Percentiles rank a stretch among this genome's conserved stretches.
phyloP scores from a whole-genome alignment of 2,329 filamentous ascomycete genomes.

The Beauveria brongniartii region DNA sequence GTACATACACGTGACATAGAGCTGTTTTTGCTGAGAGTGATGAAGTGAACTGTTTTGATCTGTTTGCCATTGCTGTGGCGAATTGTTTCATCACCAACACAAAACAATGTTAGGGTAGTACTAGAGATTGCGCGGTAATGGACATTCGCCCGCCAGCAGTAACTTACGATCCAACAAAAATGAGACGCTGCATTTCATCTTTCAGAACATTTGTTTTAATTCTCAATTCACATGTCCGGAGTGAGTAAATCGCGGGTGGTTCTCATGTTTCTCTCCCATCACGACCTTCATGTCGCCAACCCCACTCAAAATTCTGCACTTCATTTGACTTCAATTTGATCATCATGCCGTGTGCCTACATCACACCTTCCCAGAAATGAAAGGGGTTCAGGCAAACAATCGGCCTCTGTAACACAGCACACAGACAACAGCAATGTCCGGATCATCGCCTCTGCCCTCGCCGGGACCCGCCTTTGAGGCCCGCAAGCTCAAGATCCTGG shows the following conservation, averaged over 20 bases:
- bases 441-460: slow-evolving; percentile 17
- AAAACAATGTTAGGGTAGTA: neutral
- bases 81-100: neutral
- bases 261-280: too few relatives aligned
- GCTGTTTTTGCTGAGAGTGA: neutral
- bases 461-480: slow-evolving; percentile 36
- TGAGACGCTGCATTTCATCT: too few relatives aligned
- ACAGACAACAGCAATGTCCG: neutral
- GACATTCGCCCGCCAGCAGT: too few relatives aligned
- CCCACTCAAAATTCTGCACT: slow-evolving; percentile 1
- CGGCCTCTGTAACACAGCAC: neutral
- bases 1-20: neutral
- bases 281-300: neutral
- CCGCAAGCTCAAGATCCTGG: slow-evolving; percentile 67
- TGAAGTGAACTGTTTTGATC: neutral
- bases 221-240: too few relatives aligned
- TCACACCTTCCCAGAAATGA: neutral
- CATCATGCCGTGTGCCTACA: neutral
- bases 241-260: too few relatives aligned
- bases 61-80: neutral
- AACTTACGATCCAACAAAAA: neutral
- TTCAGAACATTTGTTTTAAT: too few relatives aligned
- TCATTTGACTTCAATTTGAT: neutral
- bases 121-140: neutral
- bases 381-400: too few relatives aligned